Conservation (phyloP, 75 land plant species). For the Cryptomeria japonica region DNA sequence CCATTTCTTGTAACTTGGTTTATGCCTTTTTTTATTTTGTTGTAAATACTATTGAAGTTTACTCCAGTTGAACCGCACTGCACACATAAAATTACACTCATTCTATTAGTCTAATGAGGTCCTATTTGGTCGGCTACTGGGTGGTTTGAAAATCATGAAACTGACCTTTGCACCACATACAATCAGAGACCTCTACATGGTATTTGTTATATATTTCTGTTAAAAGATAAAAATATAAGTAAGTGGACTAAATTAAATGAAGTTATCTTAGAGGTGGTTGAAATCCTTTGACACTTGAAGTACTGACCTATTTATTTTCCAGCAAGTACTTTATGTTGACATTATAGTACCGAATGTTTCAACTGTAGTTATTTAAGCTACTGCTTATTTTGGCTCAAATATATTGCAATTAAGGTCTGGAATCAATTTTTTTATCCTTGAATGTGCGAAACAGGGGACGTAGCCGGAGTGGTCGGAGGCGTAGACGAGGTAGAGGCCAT, state of each 20-base stretch:
- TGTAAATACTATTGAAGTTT: background rate
- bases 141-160: background rate
- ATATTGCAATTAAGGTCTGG: background rate
- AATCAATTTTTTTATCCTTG: background rate
- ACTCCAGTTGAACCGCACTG: background rate
- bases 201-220: background rate
- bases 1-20: background rate
- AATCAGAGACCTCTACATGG: background rate
- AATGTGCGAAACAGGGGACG: slow-evolving; percentile 27
- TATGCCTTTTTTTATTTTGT: background rate
- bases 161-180: background rate
- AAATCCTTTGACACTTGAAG: background rate
- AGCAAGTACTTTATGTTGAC: background rate
- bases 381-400: background rate
- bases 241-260: background rate
- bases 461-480: slow-evolving; percentile 36
- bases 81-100: background rate
- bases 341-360: background rate
- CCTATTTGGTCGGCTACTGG: background rate
- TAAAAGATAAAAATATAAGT: background rate
- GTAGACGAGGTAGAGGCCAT: slow-evolving; percentile 42
- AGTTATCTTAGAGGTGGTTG: background rate
- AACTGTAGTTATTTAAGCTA: background rate
- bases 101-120: background rate
- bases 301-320: background rate